Evolutionary conservation across 1,284 basidiomycete species (phyloP).

Genomic region (Pseudozyma tsukubaensis): DNA sequence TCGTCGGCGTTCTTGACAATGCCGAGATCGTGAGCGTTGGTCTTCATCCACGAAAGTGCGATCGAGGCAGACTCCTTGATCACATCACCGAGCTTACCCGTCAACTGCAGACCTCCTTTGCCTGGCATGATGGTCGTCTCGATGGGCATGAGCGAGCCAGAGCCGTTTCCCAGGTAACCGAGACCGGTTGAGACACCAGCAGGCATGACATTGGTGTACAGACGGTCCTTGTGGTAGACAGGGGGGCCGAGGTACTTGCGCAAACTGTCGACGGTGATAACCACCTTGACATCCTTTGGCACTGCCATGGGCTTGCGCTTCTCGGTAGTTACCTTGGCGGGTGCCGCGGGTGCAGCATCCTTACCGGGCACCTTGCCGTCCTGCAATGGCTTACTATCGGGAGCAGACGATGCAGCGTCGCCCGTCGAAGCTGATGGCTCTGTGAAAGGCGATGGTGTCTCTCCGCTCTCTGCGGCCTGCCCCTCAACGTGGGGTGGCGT

Average conservation of each 20-base stretch:
- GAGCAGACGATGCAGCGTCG: slow-evolving; percentile 16
- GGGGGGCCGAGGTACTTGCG: slow-evolving; percentile 97
- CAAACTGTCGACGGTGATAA: slow-evolving; percentile 85
- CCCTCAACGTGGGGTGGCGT: slow-evolving; percentile 60
- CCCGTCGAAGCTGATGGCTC: slow-evolving; percentile 37
- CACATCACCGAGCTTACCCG: slow-evolving; percentile 97
- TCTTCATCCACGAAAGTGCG: slow-evolving; percentile 90
- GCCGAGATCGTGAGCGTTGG: slow-evolving; percentile 86
- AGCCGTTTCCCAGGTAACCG: slow-evolving; percentile 95
- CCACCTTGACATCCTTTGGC: slow-evolving; percentile 82
- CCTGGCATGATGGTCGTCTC: slow-evolving; percentile 73
- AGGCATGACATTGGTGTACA: slow-evolving; percentile 83
- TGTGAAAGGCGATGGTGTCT: slow-evolving; percentile 30
- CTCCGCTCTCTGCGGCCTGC: slow-evolving; percentile 8
- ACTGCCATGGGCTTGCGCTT: slow-evolving; percentile 84
- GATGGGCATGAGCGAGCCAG: slow-evolving; percentile 95
- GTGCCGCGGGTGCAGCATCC: slow-evolving; percentile 47
- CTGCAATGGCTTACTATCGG: slow-evolving; percentile 34
- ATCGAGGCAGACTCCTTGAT: slow-evolving; percentile 96
- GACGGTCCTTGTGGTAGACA: slow-evolving; percentile 92
- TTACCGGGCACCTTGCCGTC: slow-evolving; percentile 49
- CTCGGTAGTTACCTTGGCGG: slow-evolving; percentile 76
- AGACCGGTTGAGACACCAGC: slow-evolving; percentile 93
- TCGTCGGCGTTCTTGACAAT: slow-evolving; percentile 77
- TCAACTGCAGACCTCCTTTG: slow-evolving; percentile 77